phyloP scores from a whole-genome alignment of 306 rosid genomes.

The Nissolia schottii region DNA sequence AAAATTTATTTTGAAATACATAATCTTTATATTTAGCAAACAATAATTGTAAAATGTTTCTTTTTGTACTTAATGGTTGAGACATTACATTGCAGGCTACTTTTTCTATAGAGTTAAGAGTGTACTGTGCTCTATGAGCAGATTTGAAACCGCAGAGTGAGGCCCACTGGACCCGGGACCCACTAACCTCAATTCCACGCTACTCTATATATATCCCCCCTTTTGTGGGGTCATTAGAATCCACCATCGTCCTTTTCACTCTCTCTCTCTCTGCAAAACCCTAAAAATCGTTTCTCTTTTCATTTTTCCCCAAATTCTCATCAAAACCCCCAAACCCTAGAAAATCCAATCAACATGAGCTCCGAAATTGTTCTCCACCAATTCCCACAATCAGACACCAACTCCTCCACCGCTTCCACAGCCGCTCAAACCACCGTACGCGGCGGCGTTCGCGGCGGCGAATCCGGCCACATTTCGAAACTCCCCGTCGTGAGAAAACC shows the following conservation, averaged over 20 bases:
- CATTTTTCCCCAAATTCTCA: not conserved
- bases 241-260: not conserved
- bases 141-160: no score
- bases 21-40: no score
- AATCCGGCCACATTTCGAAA: constrained; percentile 12
- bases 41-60: no score
- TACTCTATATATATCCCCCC: not conserved
- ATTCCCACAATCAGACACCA: constrained; percentile 25
- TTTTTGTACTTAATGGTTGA: no score
- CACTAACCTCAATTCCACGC: not conserved
- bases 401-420: not conserved
- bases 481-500: constrained; percentile 21
- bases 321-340: not conserved
- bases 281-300: constrained; percentile 25
- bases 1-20: no score
- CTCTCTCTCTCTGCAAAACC: constrained; percentile 33
- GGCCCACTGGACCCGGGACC: constrained; percentile 40
- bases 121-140: no score
- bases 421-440: not conserved
- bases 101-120: no score
- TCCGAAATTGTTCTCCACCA: constrained; percentile 46
- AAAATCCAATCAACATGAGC: constrained; percentile 19
- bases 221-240: constrained; percentile 56
- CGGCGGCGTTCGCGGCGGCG: not conserved
- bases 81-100: no score